Evolutionary conservation across 441 rosid genomes (phyloP).

Genomic region (Croton setiger): DNA sequence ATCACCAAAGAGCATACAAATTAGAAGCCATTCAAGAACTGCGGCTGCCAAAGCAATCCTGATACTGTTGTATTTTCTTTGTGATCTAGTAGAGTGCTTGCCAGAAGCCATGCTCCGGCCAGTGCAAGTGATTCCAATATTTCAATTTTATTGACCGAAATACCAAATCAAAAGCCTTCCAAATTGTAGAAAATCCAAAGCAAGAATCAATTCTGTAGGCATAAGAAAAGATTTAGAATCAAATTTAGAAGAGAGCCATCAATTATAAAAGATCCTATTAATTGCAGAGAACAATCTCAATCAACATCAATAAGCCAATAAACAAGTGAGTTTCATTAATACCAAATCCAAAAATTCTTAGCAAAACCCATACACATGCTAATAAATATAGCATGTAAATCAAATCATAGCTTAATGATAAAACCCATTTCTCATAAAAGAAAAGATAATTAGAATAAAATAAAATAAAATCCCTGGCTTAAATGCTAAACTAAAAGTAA

Average conservation of each 20-base stretch:
- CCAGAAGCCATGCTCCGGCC: constrained; percentile 45
- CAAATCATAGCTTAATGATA: too few relatives aligned
- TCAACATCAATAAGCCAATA: constrained; percentile 27
- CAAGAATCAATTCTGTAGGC: constrained; percentile 38
- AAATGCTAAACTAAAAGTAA: background rate
- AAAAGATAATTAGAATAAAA: constrained; percentile 12
- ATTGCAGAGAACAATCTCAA: too few relatives aligned
- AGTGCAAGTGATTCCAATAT: constrained; percentile 21
- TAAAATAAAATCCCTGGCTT: constrained; percentile 4
- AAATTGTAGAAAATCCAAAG: constrained; percentile 26
- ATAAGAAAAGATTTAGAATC: too few relatives aligned
- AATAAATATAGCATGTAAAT: too few relatives aligned
- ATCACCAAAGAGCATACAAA: constrained; percentile 59
- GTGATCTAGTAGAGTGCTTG: constrained; percentile 37
- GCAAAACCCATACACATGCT: too few relatives aligned
- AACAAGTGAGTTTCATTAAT: too few relatives aligned
- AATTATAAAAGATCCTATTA: too few relatives aligned
- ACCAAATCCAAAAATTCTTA: too few relatives aligned
- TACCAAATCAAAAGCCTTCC: constrained; percentile 22
- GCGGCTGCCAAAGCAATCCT: constrained; percentile 55
- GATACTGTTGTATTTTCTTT: constrained; percentile 35
- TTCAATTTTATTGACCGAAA: constrained; percentile 14
- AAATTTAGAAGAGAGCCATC: too few relatives aligned
- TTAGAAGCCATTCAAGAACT: constrained; percentile 72
- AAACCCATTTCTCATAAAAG: too few relatives aligned